Conservation (phyloP, 2,329 filamentous ascomycete genomes). For the Harringtonia aguacate region DNA sequence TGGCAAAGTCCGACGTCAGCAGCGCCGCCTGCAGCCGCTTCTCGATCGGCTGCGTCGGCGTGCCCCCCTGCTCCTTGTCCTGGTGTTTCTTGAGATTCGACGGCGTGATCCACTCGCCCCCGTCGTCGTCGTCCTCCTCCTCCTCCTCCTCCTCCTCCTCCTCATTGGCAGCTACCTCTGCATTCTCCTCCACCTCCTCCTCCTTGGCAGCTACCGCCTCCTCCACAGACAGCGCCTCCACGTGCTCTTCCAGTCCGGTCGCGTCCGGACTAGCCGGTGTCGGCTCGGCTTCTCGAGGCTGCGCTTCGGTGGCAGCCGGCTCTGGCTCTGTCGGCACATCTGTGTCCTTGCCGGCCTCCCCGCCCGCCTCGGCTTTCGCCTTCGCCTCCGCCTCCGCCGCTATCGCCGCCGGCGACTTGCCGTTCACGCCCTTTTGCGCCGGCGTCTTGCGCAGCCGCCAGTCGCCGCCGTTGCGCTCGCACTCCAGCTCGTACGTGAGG, state of each 20-base stretch:
- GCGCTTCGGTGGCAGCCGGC: background rate
- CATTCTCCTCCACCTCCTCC: background rate
- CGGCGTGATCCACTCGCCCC: conserved; percentile 87
- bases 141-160: conserved; percentile 31
- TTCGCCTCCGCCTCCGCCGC: conserved; percentile 1
- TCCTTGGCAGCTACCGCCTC: no score
- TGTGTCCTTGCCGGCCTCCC: background rate
- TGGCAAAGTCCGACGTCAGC: conserved; percentile 90
- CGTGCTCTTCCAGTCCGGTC: background rate
- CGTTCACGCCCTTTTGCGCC: conserved; percentile 69
- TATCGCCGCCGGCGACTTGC: conserved; percentile 40
- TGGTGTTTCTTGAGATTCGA: conserved; percentile 82
- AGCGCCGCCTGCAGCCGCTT: conserved; percentile 76
- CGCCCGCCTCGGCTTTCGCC: background rate
- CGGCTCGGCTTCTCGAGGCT: background rate
- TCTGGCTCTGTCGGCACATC: background rate
- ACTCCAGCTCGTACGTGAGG: conserved; percentile 87
- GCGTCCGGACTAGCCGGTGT: background rate
- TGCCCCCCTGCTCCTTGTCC: conserved; percentile 45
- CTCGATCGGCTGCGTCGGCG: conserved; percentile 38
- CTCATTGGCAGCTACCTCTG: conserved; percentile 7
- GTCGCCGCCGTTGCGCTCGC: conserved; percentile 80
- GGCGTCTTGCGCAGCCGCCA: conserved; percentile 73
- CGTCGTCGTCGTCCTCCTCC: conserved; percentile 36
- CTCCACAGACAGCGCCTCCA: background rate